Evolutionary conservation across 805 yeast genomes (phyloP).

Genomic region (Wickerhamia fluorescens): DNA sequence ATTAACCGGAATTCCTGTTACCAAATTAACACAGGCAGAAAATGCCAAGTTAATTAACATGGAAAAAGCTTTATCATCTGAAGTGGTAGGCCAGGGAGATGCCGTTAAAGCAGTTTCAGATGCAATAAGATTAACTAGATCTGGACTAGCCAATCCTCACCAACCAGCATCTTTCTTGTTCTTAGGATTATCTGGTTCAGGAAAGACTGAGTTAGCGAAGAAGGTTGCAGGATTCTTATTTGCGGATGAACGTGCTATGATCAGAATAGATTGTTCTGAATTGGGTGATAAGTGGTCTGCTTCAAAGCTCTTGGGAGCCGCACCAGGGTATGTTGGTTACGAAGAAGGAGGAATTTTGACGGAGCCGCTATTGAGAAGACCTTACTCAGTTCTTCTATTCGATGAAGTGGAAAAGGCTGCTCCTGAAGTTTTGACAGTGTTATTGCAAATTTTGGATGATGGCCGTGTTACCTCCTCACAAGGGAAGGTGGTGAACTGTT

Average conservation of each 20-base stretch:
- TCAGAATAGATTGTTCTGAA: constrained; percentile 96
- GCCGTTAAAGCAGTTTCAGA: constrained; percentile 96
- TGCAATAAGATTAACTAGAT: constrained; percentile 86
- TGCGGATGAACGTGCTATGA: constrained; percentile 94
- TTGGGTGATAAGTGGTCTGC: constrained; percentile 93
- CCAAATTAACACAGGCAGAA: constrained; percentile 91
- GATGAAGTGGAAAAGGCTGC: constrained; percentile 99
- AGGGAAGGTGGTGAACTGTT: constrained; percentile 89
- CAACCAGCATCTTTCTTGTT: constrained; percentile 95
- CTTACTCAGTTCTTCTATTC: constrained; percentile 92
- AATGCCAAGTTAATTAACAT: constrained; percentile 87
- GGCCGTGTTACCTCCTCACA: constrained; percentile 93
- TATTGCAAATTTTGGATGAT: constrained; percentile 90
- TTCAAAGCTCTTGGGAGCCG: constrained; percentile 91
- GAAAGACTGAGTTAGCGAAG: constrained; percentile 97
- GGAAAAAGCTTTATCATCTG: constrained; percentile 77
- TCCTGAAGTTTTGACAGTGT: constrained; percentile 90
- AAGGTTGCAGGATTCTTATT: constrained; percentile 93
- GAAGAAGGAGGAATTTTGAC: constrained; percentile 97
- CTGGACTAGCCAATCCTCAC: constrained; percentile 93
- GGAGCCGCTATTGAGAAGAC: constrained; percentile 82
- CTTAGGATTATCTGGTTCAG: constrained; percentile 94
- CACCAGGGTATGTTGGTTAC: constrained; percentile 92
- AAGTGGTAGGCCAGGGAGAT: constrained; percentile 91
- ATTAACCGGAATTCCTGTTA: constrained; percentile 94